A percentile compares a stretch with the other conserved stretches of the same genome.
These are phyloP conservation scores for Puccinia coronata DNA, from an alignment of 1,284 basidiomycete species.

Conservation along the genomic window DNA sequence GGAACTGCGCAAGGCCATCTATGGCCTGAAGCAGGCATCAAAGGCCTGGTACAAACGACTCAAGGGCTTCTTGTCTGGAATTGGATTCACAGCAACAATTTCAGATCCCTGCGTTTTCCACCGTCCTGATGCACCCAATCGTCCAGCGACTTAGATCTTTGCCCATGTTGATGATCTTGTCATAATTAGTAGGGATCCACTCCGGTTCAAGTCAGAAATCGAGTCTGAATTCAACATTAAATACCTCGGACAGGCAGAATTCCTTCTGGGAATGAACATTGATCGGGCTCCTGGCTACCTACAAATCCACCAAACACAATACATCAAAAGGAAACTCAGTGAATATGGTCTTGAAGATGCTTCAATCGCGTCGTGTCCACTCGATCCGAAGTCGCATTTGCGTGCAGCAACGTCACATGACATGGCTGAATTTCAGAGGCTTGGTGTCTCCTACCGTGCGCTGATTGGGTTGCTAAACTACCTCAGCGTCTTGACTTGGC, in stretches of 20 bases:
- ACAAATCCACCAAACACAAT: neutral
- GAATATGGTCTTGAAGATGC: too few relatives aligned
- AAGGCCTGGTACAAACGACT: too few relatives aligned
- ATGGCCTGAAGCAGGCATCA: too few relatives aligned
- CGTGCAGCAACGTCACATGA: too few relatives aligned
- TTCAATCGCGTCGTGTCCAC: too few relatives aligned
- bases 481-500: too few relatives aligned
- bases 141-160: neutral
- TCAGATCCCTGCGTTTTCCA: constrained; percentile 15
- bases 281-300: neutral
- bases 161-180: constrained; percentile 1
- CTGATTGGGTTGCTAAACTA: too few relatives aligned
- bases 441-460: too few relatives aligned
- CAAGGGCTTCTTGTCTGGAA: neutral
- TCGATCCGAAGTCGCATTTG: too few relatives aligned
- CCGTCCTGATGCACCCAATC: too few relatives aligned
- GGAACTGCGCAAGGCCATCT: neutral
- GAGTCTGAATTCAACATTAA: neutral
- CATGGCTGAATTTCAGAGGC: too few relatives aligned
- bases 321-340: neutral
- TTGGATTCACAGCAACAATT: neutral
- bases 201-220: neutral
- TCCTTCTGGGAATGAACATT: constrained; percentile 4
- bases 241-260: neutral
- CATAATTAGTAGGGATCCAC: neutral